A percentile compares a stretch with the other conserved stretches of the same genome.
Evolutionary conservation across 2,329 filamentous ascomycete genomes (phyloP).

Genomic region (Botrytis fragariae): DNA sequence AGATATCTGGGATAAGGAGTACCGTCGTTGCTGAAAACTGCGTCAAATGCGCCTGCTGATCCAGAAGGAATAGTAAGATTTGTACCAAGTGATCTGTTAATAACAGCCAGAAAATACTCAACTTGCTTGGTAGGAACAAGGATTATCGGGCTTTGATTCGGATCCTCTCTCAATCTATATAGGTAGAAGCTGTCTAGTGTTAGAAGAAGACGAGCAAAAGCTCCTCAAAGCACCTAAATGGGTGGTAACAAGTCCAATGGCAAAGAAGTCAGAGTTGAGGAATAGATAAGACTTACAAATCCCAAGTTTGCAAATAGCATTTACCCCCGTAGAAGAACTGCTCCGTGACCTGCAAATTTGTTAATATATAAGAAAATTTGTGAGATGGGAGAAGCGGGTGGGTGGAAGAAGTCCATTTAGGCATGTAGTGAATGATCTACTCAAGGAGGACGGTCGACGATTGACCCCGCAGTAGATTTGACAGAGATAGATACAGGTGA

Average conservation of each 20-base stretch:
- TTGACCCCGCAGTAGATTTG: background rate
- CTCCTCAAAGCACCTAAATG: background rate
- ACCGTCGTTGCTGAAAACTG: slow-evolving; percentile 59
- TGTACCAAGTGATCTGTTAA: slow-evolving; percentile 59
- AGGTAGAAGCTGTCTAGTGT: slow-evolving; percentile 60
- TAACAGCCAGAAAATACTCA: slow-evolving; percentile 57
- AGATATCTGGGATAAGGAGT: slow-evolving; percentile 67
- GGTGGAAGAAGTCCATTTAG: background rate
- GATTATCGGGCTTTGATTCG: slow-evolving; percentile 54
- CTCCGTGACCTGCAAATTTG: slow-evolving; percentile 4
- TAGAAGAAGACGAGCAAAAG: background rate
- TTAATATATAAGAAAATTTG: slow-evolving; percentile 21
- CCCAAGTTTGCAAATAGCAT: slow-evolving; percentile 64
- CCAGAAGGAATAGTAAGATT: slow-evolving; percentile 56
- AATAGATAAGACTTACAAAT: slow-evolving; percentile 58
- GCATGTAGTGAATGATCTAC: slow-evolving; percentile 13
- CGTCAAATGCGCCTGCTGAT: slow-evolving; percentile 54
- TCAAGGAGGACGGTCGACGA: background rate
- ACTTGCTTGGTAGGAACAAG: slow-evolving; percentile 69
- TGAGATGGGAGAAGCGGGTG: background rate
- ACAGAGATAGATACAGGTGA: background rate
- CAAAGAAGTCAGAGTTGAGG: slow-evolving; percentile 2
- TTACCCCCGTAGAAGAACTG: slow-evolving; percentile 53
- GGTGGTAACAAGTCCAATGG: background rate
- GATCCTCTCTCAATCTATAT: slow-evolving; percentile 48